Base-by-base conservation (phyloP, 345 rosid genomes). In the Pugionium dolabratum region DNA sequence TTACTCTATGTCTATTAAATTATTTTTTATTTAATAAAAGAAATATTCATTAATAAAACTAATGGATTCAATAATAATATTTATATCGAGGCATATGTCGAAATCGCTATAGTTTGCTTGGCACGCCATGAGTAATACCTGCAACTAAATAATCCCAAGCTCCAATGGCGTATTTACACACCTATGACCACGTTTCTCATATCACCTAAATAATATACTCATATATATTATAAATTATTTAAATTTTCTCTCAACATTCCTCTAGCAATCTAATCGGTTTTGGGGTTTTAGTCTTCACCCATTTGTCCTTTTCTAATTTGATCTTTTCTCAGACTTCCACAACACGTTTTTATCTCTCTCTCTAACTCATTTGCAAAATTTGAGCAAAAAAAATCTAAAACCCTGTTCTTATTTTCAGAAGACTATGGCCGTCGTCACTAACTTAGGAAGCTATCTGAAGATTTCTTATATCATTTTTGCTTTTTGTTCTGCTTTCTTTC, bases 401-500 rank as follows among this genome's bases (percentile, higher is more conserved):
- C 34, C 2, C 3, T 4, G 5, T 65, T 7, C 51, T 50, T 39
- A 32, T 39, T 18, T 8, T 43, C 4, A 25, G 44, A 40, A 53
- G 42, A 55, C 3, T 62, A 74, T 78, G 81, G 69, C 70, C 66
- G 54, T 71, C 37, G 66, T 76, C 52, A 75, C 59, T 68, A 51
- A 70, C 76, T 55, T 81, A 10, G 47, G 59, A 50, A 74, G 73
- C 63, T 86, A 70, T 69, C 69, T 80, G 36, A 75, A 62, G 73
- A 71, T 71, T 48, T 44, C 74, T 50, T 87, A 81, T 75, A 85
- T 89, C 52, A 76, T 70, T 18, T 74, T 91, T 59, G 87, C 83
- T 42, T 89, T 92, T 66, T 84, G 79, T 42, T 79, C 80, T 62
- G 98, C 89, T 66, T 68, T 92, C 55, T 64, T 84, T 56, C 74